Base-by-base conservation (phyloP, 2,329 filamentous ascomycete genomes). In the Eurotiales sp. region DNA sequence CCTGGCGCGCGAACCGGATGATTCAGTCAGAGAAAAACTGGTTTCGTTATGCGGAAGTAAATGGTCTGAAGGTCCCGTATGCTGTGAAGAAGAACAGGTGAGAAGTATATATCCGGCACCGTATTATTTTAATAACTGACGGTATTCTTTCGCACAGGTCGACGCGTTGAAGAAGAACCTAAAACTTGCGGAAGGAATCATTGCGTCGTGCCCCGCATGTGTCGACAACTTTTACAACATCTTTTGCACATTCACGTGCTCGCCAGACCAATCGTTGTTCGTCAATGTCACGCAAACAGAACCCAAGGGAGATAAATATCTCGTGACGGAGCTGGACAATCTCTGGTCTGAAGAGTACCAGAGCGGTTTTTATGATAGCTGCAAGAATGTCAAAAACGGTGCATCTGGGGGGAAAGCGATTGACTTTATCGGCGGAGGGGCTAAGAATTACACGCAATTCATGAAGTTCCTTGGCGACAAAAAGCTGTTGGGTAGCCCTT, bases 181-280 rank as follows among this genome's bases (percentile, higher is more conserved):
- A 52, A 86, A 88, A 59, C 89, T 89, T 19, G 92, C 90, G 2
- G 90, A 91, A 61, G 84, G 86, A 53, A 87, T 99, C 64, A 90
- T 99, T 66, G 85, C 90, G 22, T 90, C 90, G 8, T 99, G 93
- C 68, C 93, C 93, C 1, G 93, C 95, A 27, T 99, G 93, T 80
- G 95, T 93, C 71, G 87, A 91, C 62, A 99, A 99, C 76, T 99
- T 99, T 77, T 97, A 89, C 77, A 95, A 99, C 74, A 78, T 95
- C 40, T 99, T 99, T 71, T 99, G 93, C 74, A 95, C 90, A 4
- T 97, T 99, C 65, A 97, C 91, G 2, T 99, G 95, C 75, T 99
- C 93, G 4, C 92, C 95, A 5, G 87, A 99, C 64, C 93, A 99
- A 68, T 96, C 90, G 0, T 77, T 95, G 0, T 99, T 99, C 65